These are phyloP conservation scores for Carex myosuroides DNA, from an alignment of 176 grass and related monocot species.

Conservation along the genomic window DNA sequence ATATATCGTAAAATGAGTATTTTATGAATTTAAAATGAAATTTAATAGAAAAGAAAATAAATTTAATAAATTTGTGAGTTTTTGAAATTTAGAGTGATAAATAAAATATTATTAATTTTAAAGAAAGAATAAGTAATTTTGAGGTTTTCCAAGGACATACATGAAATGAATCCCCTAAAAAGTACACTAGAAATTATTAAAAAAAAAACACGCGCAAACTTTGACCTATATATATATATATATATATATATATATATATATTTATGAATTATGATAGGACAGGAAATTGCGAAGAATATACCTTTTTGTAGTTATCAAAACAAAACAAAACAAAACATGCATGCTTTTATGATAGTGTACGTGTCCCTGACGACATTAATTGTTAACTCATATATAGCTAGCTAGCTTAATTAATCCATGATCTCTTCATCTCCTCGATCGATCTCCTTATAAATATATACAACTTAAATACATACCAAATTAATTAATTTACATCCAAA, in stretches of 20 bases:
- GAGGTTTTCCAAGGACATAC: too few species aligned
- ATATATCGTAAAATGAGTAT: too few species aligned
- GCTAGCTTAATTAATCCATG: not conserved
- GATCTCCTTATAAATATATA: conserved; percentile 8
- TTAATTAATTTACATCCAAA: not conserved
- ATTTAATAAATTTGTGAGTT: too few species aligned
- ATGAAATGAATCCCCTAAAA: too few species aligned
- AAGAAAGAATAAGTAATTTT: too few species aligned
- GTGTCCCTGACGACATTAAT: not conserved
- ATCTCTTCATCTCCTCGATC: not conserved
- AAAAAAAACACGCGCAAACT: not conserved
- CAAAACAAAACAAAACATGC: too few species aligned
- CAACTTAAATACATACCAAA: not conserved
- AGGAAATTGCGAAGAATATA: not conserved
- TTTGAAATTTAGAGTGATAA: too few species aligned
- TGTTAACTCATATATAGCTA: not conserved
- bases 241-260: too few species aligned
- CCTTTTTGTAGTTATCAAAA: not conserved
- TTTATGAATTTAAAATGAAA: too few species aligned
- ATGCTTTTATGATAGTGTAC: not conserved
- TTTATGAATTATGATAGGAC: not conserved
- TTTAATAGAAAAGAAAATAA: too few species aligned
- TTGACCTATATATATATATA: not conserved
- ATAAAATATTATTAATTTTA: too few species aligned
- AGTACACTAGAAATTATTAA: too few species aligned